Evolutionary conservation across 495 filamentous ascomycete genomes (phyloP), one percentile per base, ranked within the genome.

Genomic region (Podospora didyma): DNA sequence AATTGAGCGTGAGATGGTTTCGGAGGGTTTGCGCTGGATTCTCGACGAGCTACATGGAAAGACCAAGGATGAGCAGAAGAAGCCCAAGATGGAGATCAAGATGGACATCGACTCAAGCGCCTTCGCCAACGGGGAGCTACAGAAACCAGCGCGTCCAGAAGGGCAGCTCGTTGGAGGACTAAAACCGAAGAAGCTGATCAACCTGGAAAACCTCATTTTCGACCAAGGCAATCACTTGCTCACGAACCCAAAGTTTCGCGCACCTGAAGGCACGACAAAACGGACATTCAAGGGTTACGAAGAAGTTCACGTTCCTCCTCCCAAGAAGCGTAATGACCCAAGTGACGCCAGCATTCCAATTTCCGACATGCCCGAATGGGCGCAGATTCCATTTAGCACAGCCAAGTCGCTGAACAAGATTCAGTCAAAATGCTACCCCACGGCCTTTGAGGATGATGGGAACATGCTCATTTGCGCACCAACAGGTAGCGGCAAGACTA

Each of bases 401-500:
- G 71, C 79, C 35, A 79, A 81, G 31, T 84, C 93, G 56, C 80
- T 99, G 16, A 99, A 99, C 75, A 89, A 92, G 37, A 91, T 99
- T 22, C 94, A 99, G 69, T 92, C 93, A 9, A 88, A 84, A 71
- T 97, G 93, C 66, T 99, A 83, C 65, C 90, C 92, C 2, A 81
- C 87, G 1, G 94, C 94, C 1, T 99, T 99, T 68, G 81, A 90
- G 47, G 89, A 96, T 57, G 94, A 99, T 74, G 92, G 89, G 1
- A 99, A 99, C 68, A 89, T 97, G 86, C 86, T 99, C 17, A 86
- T 99, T 62, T 99, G 94, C 73, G 94, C 94, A 4, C 94, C 94
- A 0, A 99, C 94, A 17, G 94, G 94, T 54, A 96, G 91, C 65
- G 94, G 94, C 65, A 99, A 99, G 75, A 99, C 94, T 11, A 99